Conservation (phyloP, 352 stramenopile genomes). For the Phytophthora palmivora region DNA sequence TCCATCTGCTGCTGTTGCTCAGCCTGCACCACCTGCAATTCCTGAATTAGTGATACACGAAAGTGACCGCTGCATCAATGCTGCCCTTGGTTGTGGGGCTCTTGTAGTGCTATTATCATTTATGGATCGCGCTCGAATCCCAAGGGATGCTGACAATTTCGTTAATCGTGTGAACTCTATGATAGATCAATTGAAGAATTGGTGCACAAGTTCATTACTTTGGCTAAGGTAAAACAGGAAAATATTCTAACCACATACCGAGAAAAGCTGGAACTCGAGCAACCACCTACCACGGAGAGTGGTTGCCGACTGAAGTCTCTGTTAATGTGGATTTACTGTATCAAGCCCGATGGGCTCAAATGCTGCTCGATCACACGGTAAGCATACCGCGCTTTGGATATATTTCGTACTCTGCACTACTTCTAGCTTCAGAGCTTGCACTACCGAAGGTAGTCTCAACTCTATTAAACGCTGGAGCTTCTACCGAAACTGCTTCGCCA, state of each 20-base stretch:
- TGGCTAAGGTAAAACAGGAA: constrained; percentile 34
- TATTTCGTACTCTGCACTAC: constrained; percentile 47
- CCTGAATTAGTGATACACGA: constrained; percentile 33
- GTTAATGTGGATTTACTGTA: constrained; percentile 32
- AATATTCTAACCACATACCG: constrained; percentile 5
- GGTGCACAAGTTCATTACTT: constrained; percentile 38
- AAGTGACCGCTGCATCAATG: constrained; percentile 54
- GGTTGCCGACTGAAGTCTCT: neutral
- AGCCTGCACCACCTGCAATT: constrained; percentile 4
- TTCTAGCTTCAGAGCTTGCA: constrained; percentile 61
- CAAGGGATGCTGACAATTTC: constrained; percentile 7
- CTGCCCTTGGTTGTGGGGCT: constrained; percentile 34
- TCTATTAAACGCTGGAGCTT: constrained; percentile 57
- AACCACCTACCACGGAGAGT: neutral
- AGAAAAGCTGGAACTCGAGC: constrained; percentile 17
- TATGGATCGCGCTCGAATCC: constrained; percentile 42
- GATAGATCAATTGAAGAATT: constrained; percentile 33
- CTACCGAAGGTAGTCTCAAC: constrained; percentile 36
- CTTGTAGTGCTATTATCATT: constrained; percentile 56
- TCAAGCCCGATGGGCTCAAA: constrained; percentile 44
- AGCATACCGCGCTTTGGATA: constrained; percentile 61
- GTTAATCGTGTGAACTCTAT: constrained; percentile 16
- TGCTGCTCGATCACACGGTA: constrained; percentile 53
- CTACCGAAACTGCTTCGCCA: constrained; percentile 31
- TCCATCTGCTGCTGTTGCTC: neutral